Conservation (phyloP, 2,329 filamentous ascomycete species). For the Neofusicoccum ribis region DNA sequence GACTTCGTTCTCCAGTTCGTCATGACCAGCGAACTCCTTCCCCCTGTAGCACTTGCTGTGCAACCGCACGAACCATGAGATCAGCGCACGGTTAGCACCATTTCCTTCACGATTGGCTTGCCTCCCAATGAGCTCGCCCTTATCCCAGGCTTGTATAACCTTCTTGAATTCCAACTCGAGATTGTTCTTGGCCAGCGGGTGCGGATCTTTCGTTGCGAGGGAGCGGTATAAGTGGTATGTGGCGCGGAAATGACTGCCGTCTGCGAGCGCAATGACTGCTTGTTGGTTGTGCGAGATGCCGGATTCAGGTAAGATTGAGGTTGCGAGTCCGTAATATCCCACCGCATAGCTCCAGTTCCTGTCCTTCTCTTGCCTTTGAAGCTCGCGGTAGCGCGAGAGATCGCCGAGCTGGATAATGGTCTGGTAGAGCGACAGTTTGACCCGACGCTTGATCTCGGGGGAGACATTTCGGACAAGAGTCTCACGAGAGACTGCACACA, state of each 20-base stretch:
- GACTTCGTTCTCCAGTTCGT: constrained; percentile 83
- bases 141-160: constrained; percentile 58
- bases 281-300: constrained; percentile 88
- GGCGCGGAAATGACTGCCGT: constrained; percentile 77
- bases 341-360: constrained; percentile 78
- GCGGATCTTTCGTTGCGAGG: constrained; percentile 70
- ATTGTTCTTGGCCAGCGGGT: constrained; percentile 73
- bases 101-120: constrained; percentile 44
- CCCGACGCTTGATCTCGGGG: constrained; percentile 51
- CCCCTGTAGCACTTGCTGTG: constrained; percentile 84
- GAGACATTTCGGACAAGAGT: constrained; percentile 34
- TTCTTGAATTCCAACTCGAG: constrained; percentile 78
- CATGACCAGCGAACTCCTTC: constrained; percentile 69
- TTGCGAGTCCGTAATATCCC: constrained; percentile 81
- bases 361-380: constrained; percentile 61
- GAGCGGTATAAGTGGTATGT: constrained; percentile 90
- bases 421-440: constrained; percentile 75
- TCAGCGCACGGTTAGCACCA: constrained; percentile 63
- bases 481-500: constrained; percentile 34
- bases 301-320: constrained; percentile 73
- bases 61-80: constrained; percentile 80
- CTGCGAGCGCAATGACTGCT: constrained; percentile 78
- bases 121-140: constrained; percentile 50
- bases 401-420: constrained; percentile 87
- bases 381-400: constrained; percentile 79